A percentile compares a stretch with the other conserved stretches of the same genome.
Conservation (phyloP, 306 rosid genomes). For the Quercus rubra region DNA sequence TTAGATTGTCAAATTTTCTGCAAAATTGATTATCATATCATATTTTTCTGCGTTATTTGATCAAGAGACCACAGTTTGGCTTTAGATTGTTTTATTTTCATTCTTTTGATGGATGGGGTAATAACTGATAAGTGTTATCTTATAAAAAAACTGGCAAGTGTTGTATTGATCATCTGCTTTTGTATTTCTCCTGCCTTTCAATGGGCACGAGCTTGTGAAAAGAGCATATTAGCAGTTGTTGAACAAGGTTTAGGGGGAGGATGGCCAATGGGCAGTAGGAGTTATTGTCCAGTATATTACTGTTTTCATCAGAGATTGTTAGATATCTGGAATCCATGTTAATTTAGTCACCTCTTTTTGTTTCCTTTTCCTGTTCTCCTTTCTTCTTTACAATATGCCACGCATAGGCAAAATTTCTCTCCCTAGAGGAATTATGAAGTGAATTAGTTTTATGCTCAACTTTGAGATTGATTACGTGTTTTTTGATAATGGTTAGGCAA, state of each 20-base stretch:
- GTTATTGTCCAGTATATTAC: background rate
- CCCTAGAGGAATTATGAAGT: background rate
- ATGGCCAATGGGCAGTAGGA: background rate
- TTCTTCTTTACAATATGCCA: background rate
- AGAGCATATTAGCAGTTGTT: background rate
- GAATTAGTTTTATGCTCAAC: background rate
- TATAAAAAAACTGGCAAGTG: no score
- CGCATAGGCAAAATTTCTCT: background rate
- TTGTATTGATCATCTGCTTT: no score
- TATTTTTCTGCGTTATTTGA: background rate
- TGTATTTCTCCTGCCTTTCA: no score
- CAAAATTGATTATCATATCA: background rate
- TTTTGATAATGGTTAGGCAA: conserved; percentile 49
- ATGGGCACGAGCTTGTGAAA: background rate
- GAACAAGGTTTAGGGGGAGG: background rate
- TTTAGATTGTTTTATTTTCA: background rate
- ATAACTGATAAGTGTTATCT: no score
- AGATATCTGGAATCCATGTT: background rate
- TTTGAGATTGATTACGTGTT: conserved; percentile 8
- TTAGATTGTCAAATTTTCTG: background rate
- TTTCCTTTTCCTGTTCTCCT: background rate
- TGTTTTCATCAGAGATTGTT: background rate
- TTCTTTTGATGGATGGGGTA: background rate
- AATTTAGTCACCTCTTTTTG: background rate
- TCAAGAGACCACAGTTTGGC: no score